A percentile compares a stretch with the other conserved stretches of the same genome.
Evolutionary conservation across 495 filamentous ascomycete species (phyloP).

Genomic region (Aspergillus panamensis): DNA sequence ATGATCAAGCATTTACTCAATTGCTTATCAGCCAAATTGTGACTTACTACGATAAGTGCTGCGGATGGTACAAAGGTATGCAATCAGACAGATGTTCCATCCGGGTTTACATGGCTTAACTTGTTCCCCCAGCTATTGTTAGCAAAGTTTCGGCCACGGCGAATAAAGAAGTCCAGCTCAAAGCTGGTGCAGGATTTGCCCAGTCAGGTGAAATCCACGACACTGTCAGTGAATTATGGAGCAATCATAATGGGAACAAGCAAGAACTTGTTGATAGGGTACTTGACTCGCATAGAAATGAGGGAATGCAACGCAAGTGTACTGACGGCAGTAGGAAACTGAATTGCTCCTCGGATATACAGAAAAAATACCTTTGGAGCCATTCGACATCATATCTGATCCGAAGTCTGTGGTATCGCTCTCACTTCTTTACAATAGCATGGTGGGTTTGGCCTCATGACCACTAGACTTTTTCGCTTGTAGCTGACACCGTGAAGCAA

Average conservation of each 20-base stretch:
- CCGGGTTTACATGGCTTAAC: conserved; percentile 1
- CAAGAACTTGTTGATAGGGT: conserved; percentile 43
- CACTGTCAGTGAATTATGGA: conserved; percentile 61
- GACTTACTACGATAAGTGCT: conserved; percentile 87
- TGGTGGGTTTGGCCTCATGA: conserved; percentile 46
- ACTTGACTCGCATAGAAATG: conserved; percentile 3
- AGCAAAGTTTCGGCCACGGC: conserved; percentile 40
- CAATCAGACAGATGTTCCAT: not conserved
- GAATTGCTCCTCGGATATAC: conserved; percentile 61
- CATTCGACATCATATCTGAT: conserved; percentile 83
- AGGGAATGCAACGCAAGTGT: not conserved
- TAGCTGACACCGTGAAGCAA: conserved; percentile 50
- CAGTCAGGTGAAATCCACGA: conserved; percentile 66
- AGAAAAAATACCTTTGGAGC: conserved; percentile 59
- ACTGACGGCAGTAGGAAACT: conserved; percentile 53
- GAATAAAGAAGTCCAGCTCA: conserved; percentile 48
- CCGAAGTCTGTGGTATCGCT: conserved; percentile 77
- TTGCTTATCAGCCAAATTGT: conserved; percentile 86
- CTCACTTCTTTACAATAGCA: conserved; percentile 89
- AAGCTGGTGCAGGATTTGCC: conserved; percentile 69
- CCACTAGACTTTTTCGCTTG: not conserved
- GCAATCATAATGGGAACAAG: conserved; percentile 30
- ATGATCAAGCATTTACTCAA: conserved; percentile 91
- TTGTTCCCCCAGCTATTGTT: conserved; percentile 35
- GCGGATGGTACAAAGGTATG: conserved; percentile 77